Evolutionary conservation across 768 basidiomycete species (phyloP), one percentile per base, ranked within the genome.

Genomic region (Rhizopogon salebrosus): DNA sequence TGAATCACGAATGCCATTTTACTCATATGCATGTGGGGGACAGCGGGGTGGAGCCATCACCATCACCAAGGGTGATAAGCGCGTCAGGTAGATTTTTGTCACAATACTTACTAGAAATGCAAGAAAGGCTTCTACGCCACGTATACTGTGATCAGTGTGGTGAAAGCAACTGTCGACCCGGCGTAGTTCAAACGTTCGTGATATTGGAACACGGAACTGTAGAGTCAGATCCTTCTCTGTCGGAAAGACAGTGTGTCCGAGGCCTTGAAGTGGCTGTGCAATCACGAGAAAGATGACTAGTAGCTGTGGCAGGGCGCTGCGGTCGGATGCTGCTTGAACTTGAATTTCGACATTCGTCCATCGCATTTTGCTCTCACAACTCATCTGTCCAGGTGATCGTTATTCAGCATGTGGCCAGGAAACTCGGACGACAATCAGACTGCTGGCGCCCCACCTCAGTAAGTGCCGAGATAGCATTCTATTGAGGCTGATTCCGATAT

Each of bases 391-490:
- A 34, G 4, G 16, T 10, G 22, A 49, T 43, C 16, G 4, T 51
- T 20, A 10, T 41, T 27, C n/a, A 49, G 4, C 6, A 56, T 56
- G 55, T 54, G 55, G 52, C 14, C 52, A 54, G 48, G 46, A 37
- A 42, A 49, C 29, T 43, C 55, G 7, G 22, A 46, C 35, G 48
- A 13, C 29, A 13, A 43, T 29, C 34, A n/a, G 7, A 50, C 49
- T 41, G 8, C 46, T 3, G 31, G 51, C 26, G 53, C 49, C 22
- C 20, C 42, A 22, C 48, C 18, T 29, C 51, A 49, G 64, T 65
- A 29, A 56, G 64, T 54, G 9, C 31, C 29, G 36, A n/a, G 7
- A 27, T 23, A 22, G 14, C 20, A 7, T 31, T 29, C 6, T 20
- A 22, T 18, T 11, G 4, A n/a, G 18, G 29, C 27, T 51, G 42